These are phyloP conservation scores for Maudiozyma humilis DNA, from an alignment of 1,139 yeast genomes.

Conservation along the genomic window DNA sequence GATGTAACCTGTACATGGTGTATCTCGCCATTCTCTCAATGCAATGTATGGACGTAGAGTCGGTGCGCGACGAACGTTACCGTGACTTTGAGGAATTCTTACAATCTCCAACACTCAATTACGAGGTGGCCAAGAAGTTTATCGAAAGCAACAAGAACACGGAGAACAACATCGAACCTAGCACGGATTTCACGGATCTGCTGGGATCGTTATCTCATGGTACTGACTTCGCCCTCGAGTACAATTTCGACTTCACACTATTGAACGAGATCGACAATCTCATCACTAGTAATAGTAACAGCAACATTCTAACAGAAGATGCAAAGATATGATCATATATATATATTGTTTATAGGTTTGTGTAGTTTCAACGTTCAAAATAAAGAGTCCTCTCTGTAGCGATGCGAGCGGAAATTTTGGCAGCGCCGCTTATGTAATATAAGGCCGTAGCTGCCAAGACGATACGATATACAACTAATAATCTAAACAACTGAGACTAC, in stretches of 20 bases:
- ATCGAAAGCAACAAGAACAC: conserved; percentile 15
- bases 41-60: conserved; percentile 25
- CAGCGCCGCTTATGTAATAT: background rate
- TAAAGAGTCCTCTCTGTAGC: too few species aligned
- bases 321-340: background rate
- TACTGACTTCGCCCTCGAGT: conserved; percentile 26
- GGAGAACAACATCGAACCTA: conserved; percentile 11
- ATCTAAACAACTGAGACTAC: too few species aligned
- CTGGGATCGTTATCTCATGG: conserved; percentile 26
- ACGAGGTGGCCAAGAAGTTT: conserved; percentile 25
- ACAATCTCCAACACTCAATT: conserved; percentile 20
- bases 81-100: conserved; percentile 18
- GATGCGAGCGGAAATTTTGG: too few species aligned
- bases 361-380: too few species aligned
- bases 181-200: conserved; percentile 19
- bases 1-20: conserved; percentile 24
- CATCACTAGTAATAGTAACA: conserved; percentile 14
- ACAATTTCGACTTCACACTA: conserved; percentile 27
- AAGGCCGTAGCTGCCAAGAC: too few species aligned
- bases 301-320: background rate
- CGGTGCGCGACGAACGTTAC: conserved; percentile 15
- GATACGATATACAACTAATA: too few species aligned
- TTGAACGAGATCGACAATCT: conserved; percentile 27
- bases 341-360: too few species aligned
- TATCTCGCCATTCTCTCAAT: conserved; percentile 25